Percentiles rank a stretch among this genome's conserved stretches.
These are phyloP conservation scores for Rubia tinctorum DNA, from an alignment of 305 asterid genomes.

Conservation along the genomic window DNA sequence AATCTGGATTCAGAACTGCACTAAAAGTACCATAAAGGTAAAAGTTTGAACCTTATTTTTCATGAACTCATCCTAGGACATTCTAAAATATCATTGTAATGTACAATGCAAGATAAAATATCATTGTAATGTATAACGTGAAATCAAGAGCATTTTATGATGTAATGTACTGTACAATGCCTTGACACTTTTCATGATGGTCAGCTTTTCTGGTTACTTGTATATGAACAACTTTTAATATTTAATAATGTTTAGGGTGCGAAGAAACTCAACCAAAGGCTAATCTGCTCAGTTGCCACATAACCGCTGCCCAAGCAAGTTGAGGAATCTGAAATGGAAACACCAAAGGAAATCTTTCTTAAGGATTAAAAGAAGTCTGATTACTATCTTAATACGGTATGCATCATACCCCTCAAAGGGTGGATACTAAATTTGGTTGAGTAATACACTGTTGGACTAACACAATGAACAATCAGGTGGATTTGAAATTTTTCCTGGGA, in stretches of 20 bases:
- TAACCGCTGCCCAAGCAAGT: slow-evolving; percentile 52
- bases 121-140: too few relatives aligned
- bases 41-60: background rate
- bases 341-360: slow-evolving; percentile 85
- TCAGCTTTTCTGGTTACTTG: slow-evolving; percentile 7
- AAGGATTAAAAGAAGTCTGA: slow-evolving; percentile 91
- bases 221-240: slow-evolving; percentile 9
- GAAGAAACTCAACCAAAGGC: slow-evolving; percentile 38
- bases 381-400: slow-evolving; percentile 71
- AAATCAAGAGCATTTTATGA: too few relatives aligned
- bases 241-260: slow-evolving; percentile 32
- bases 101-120: too few relatives aligned
- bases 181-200: background rate
- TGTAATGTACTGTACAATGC: too few relatives aligned
- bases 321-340: slow-evolving; percentile 68
- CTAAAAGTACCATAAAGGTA: slow-evolving; percentile 28
- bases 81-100: too few relatives aligned
- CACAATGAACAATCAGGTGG: slow-evolving; percentile 48
- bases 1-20: slow-evolving; percentile 28
- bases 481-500: slow-evolving; percentile 68
- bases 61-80: background rate
- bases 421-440: slow-evolving; percentile 3
- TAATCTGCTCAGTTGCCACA: slow-evolving; percentile 82
- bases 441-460: background rate
- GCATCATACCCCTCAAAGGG: background rate